phyloP scores from a whole-genome alignment of 2,329 filamentous ascomycete genomes.

The Neopestalotiopsis sp. region DNA sequence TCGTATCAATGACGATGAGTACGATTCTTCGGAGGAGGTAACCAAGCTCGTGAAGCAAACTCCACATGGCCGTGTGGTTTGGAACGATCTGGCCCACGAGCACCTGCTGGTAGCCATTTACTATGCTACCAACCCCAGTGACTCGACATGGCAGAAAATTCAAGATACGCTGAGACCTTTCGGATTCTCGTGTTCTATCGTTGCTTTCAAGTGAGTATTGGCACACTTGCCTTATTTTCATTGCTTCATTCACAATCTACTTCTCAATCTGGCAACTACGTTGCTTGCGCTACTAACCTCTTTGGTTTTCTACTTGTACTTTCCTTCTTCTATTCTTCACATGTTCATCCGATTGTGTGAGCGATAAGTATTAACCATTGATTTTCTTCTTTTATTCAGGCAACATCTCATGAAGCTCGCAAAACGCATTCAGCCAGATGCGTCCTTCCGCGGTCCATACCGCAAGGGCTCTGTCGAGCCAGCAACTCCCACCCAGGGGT shows the following conservation, averaged over 20 bases:
- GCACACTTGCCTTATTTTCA: neutral
- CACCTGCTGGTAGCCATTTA: neutral
- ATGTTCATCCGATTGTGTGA: neutral
- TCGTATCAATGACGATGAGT: neutral
- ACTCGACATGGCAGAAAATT: neutral
- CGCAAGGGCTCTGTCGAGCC: neutral
- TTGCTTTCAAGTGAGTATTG: neutral
- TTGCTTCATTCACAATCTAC: neutral
- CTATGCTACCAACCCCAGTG: neutral
- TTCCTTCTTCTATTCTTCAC: neutral
- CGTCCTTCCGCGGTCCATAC: neutral
- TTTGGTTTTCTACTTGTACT: neutral
- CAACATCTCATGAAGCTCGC: neutral
- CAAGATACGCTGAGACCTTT: neutral
- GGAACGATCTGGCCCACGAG: neutral
- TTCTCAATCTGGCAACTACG: neutral
- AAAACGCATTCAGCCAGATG: neutral
- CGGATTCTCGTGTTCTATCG: neutral
- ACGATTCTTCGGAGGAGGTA: neutral
- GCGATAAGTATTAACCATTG: neutral
- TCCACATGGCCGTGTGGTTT: no score
- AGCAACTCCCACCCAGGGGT: no score
- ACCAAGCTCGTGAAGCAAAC: neutral
- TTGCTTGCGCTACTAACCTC: neutral
- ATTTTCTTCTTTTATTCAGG: neutral